Percentiles rank a stretch among this genome's conserved stretches.
These are phyloP conservation scores for Xylariales sp. DNA, from an alignment of 2,329 filamentous ascomycete species.

Conservation along the genomic window DNA sequence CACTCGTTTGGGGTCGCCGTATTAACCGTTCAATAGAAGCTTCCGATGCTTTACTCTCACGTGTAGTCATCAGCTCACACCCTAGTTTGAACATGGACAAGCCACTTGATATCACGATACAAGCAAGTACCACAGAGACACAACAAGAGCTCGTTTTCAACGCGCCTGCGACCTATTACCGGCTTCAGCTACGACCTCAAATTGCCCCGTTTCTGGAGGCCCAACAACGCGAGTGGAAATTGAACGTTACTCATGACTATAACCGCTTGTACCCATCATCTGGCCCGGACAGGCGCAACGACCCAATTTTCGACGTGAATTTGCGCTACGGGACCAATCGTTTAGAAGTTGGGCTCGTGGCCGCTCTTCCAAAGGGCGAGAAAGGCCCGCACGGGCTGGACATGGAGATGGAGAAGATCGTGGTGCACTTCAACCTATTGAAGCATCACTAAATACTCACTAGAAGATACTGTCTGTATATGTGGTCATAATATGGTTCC, in stretches of 20 bases:
- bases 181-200: conserved; percentile 66
- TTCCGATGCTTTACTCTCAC: conserved; percentile 24
- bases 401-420: conserved; percentile 75
- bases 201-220: conserved; percentile 59
- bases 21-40: conserved; percentile 17
- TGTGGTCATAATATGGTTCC: too few species aligned
- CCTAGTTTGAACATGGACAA: conserved; percentile 58
- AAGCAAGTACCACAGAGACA: conserved; percentile 59
- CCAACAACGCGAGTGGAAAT: conserved; percentile 63
- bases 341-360: conserved; percentile 74
- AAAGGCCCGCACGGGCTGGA: conserved; percentile 54
- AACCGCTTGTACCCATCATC: conserved; percentile 49
- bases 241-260: conserved; percentile 70
- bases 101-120: conserved; percentile 59
- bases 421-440: conserved; percentile 66
- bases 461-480: too few species aligned
- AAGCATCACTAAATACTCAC: conserved; percentile 15
- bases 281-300: conserved; percentile 50
- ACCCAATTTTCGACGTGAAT: conserved; percentile 71
- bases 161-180: conserved; percentile 62
- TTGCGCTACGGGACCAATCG: conserved; percentile 71
- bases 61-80: conserved; percentile 38
- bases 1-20: not conserved
- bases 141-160: conserved; percentile 72
- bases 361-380: conserved; percentile 59